Evolutionary conservation across 2,329 filamentous ascomycete genomes (phyloP).

Genomic region (Ophiostoma piceae): DNA sequence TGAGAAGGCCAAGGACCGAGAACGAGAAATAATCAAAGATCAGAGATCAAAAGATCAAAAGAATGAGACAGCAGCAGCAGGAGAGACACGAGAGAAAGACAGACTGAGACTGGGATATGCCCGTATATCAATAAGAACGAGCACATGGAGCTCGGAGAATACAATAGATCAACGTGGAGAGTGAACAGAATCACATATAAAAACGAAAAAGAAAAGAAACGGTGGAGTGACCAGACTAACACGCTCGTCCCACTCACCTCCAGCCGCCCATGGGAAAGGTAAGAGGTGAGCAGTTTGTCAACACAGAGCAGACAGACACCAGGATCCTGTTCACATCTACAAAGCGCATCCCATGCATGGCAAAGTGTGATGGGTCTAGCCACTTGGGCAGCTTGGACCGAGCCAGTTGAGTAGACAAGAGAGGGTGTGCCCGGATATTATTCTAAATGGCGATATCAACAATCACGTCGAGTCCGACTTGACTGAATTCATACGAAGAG

Average conservation of each 20-base stretch:
- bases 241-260: constrained; percentile 1
- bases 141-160: no score
- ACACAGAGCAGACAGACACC: not conserved
- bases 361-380: not conserved
- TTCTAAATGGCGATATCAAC: no score
- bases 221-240: not conserved
- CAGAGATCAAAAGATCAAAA: not conserved
- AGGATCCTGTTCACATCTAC: not conserved
- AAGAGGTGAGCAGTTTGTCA: not conserved
- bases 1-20: not conserved
- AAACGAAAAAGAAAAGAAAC: not conserved
- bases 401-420: not conserved
- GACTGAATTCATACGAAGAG: no score
- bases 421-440: no score
- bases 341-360: not conserved
- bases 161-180: not conserved
- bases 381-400: not conserved
- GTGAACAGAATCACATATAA: not conserved
- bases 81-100: not conserved
- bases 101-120: not conserved
- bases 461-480: no score
- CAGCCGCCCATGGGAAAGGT: constrained; percentile 5
- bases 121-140: not conserved
- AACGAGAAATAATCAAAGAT: not conserved
- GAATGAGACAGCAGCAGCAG: not conserved